Base-by-base conservation (phyloP, 2,329 filamentous ascomycete species). In the Fusarium torulosum region DNA sequence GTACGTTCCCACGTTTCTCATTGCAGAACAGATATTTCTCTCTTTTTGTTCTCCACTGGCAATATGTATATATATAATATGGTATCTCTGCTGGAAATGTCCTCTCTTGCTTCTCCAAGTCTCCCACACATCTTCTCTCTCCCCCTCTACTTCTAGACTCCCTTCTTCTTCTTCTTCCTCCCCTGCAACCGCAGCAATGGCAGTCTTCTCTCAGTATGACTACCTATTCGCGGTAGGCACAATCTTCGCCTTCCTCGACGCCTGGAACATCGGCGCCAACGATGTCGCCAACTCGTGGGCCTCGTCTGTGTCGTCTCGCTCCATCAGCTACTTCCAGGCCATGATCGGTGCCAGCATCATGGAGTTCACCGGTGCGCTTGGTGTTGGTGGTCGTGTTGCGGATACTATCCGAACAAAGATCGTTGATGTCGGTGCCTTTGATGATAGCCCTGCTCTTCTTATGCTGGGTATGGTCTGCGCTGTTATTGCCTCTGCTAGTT, bases 201-300 rank as follows among this genome's bases (percentile, higher is more conserved):
- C 69, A 19, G 64, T 71, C 20, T 59, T 76, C 52, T 79, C 81
- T 59, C 82, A 90, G 71, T 90, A 84, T 65, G 84, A 88, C 76
- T 90, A 89, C 74, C 80, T 90, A 63, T 86, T 90, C 67, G 88
- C 86, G 70, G 84, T 90, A 53, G 87, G 85, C 77, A 87, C 85
- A 53, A 83, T 90, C 60, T 90, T 90, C 76, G 86, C 88, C 61
- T 86, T 88, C 74, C 84, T 90, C 40, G 88, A 90, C 75, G 87
- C 87, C 53, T 90, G 86, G 85, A 90, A 89, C 74, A 89, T 88
- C 67, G 87, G 86, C 82, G 76, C 61, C 65, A 74, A 88, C 79
- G 90, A 92, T 90, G 90, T 92, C 61, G 90, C 90, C 77, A 93
- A 92, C 81, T 86, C 89, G 3, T 93, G 88, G 87, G 90, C 90